Base-by-base conservation (phyloP, 345 rosid species). In the Populus nigra region DNA sequence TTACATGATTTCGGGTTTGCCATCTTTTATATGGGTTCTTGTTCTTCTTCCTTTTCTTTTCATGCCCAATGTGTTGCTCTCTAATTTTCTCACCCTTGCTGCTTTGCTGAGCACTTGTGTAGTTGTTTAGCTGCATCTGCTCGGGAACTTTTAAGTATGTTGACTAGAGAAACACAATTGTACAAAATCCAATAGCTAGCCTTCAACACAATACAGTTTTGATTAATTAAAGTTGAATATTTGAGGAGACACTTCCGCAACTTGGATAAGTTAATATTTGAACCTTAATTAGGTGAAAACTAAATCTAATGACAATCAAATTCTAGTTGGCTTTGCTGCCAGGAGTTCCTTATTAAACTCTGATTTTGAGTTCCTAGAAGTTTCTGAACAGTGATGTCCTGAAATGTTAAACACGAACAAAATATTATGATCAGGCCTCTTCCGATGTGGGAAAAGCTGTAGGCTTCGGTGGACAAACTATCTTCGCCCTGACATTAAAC, bases 361-460 rank as follows among this genome's bases (percentile, higher is more conserved):
- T 18, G 23, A 72, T 72, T 11, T 72, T 20, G 65, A 35, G 59
- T 72, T 33, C 17, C 45, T 53, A 43, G 29, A 50, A 57, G 11
- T 3, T 47, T 55, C 17, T 69, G 57, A 23, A 45, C 8, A 4
- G 5, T 73, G 65, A 62, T 62, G 25, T 31, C 18, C 11, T 39
- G 38, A 35, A 53, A 27, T 67, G 31, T 47, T 70, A 27, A 41
- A 10, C 27, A 29, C 36, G 59, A 53, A 53, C 59, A 53, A 53
- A 18, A 53, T 53, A 79, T 87, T 22, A 73, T 81, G 68, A 27
- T 13, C 68, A 94, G 98, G 99, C 53, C 90, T 96, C 53, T 91
- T 91, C 77, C 89, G 99, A 1, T 96, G 97, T 83, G 99, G 99
- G 11, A 96, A 96, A 87, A 96, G 99, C 77, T 96, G 99, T 86